These are phyloP conservation scores for Panicum miliaceum DNA, from an alignment of 176 grass and related monocot genomes.

Conservation along the genomic window DNA sequence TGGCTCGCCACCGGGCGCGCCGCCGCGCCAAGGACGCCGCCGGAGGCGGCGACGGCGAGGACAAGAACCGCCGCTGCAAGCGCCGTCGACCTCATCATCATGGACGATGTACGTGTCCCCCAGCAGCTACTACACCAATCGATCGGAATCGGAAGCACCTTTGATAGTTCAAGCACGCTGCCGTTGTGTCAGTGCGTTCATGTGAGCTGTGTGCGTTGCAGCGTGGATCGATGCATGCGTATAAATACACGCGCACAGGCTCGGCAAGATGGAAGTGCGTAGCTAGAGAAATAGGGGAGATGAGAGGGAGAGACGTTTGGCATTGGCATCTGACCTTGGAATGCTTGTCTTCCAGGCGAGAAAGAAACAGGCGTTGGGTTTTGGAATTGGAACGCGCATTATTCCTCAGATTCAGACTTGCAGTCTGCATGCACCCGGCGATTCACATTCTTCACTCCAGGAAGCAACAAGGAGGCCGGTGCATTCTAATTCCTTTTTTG, in stretches of 20 bases:
- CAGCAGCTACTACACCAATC: background rate
- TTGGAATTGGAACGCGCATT: background rate
- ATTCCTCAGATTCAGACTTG: constrained; percentile 11
- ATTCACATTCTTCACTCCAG: background rate
- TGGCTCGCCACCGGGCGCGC: background rate
- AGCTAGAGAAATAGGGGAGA: background rate
- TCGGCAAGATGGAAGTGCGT: background rate
- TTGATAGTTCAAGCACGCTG: background rate
- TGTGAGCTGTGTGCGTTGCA: background rate
- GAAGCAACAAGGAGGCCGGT: background rate
- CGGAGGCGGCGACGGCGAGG: constrained; percentile 24
- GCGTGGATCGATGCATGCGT: background rate
- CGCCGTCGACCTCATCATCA: constrained; percentile 12
- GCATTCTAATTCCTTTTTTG: background rate
- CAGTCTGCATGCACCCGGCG: background rate
- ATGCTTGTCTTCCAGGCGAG: background rate
- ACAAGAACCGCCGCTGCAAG: constrained; percentile 11
- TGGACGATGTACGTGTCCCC: background rate
- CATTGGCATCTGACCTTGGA: constrained; percentile 14
- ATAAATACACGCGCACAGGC: background rate
- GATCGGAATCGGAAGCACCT: background rate
- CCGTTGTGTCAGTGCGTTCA: background rate
- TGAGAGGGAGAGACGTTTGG: constrained; percentile 16
- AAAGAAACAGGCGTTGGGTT: background rate
- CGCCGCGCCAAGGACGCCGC: background rate